Base-by-base conservation (phyloP, 139 green algal genomes). In the Closterium sp. region DNA sequence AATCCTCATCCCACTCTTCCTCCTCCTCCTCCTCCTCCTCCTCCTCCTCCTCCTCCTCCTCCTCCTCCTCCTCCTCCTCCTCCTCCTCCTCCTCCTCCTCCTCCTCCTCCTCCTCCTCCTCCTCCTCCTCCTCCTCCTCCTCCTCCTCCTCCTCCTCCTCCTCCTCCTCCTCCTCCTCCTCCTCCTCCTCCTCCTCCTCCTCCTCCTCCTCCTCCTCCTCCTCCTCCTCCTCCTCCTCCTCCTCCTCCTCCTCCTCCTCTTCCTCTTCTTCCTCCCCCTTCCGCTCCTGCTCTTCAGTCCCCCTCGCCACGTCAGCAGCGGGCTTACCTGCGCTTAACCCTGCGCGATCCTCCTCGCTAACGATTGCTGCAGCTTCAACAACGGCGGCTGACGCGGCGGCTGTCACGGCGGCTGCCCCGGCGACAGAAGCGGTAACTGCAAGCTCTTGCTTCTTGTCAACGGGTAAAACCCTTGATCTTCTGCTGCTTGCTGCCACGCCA, bases 61-160 rank as follows among this genome's bases (percentile, higher is more conserved):
- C 3, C 3, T 87, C 36, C 66, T 90, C 34, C 2, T 88, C 89
- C 38, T 92, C 86, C 1, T 88, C 87, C 1, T 36, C 90, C 19
- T 93, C 90, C 25, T 87, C 86, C 33, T 34, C 87, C 4, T 93
- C 90, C 2, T 92, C 90, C 87, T 64, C 9, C 16, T 93, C 90
- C 84, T 92, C 90, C 36, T 84, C 28, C 25, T 92, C 83, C 25
- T 35, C 34, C 7, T 92, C 84, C 19, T 12, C n/a, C 33, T 34
- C 33, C 83, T 88, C 55, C 23, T 89, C 84, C 33, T 92, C 90
- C n/a, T 91, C 89, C 84, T 34, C 30, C 10, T 88, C 81, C 30
- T 92, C 85, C 7, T 85, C 36, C 28, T 55, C 33, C 7, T 43
- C 36, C 34, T 83, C 76, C 3, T 87, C 36, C 66, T 90, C 34